phyloP scores from a whole-genome alignment of 1,139 yeast genomes.

The Candida freyschussii region DNA sequence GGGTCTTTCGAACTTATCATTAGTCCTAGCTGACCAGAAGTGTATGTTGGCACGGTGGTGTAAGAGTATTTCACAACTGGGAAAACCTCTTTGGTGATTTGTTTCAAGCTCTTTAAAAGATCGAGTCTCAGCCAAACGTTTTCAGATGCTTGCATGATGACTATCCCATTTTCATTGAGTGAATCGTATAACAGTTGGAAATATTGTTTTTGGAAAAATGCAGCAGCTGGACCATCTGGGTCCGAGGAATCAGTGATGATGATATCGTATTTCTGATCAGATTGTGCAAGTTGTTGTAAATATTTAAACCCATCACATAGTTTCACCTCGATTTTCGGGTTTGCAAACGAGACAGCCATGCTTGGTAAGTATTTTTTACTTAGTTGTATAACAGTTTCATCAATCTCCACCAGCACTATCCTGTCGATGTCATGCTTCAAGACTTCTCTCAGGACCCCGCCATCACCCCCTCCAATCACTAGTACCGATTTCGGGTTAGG shows the following conservation, averaged over 20 bases:
- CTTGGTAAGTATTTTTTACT: constrained; percentile 72
- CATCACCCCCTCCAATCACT: constrained; percentile 93
- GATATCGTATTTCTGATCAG: constrained; percentile 58
- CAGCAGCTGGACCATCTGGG: constrained; percentile 98
- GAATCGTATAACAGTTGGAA: constrained; percentile 69
- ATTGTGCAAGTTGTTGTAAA: constrained; percentile 40
- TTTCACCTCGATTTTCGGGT: constrained; percentile 68
- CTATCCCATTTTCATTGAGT: constrained; percentile 66
- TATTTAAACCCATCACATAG: constrained; percentile 89
- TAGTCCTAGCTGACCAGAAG: constrained; percentile 93
- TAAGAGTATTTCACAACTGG: constrained; percentile 73
- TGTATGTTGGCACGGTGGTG: constrained; percentile 90
- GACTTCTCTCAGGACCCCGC: constrained; percentile 84
- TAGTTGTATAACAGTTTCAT: constrained; percentile 74
- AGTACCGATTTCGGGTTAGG: constrained; percentile 67
- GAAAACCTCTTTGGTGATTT: constrained; percentile 67
- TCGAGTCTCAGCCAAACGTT: constrained; percentile 84
- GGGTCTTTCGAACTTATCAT: constrained; percentile 72
- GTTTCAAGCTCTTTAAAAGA: constrained; percentile 55
- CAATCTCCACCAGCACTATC: constrained; percentile 86
- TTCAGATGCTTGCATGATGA: constrained; percentile 89
- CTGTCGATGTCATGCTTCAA: constrained; percentile 73
- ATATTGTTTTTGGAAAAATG: constrained; percentile 80
- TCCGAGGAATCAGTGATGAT: constrained; percentile 95
- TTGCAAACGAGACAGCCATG: constrained; percentile 69